Percentiles rank a stretch among this genome's conserved stretches.
phyloP scores from a whole-genome alignment of 1,139 yeast species.

The Geotrichum carabidarum region DNA sequence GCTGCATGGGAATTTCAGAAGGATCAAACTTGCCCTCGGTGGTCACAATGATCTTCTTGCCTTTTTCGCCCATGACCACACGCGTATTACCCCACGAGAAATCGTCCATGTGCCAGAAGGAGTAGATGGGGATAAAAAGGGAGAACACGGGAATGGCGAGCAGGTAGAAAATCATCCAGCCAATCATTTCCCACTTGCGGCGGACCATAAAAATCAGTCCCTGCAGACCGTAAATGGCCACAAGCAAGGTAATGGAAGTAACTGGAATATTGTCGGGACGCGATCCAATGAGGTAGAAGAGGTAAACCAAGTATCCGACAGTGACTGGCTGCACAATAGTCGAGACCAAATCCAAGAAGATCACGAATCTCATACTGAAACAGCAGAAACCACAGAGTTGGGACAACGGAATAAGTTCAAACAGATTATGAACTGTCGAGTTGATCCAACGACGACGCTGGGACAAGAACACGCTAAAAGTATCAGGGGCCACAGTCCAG shows the following conservation, averaged over 20 bases:
- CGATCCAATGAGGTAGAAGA: constrained; percentile 36
- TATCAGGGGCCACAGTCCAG: constrained; percentile 37
- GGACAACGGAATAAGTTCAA: constrained; percentile 34
- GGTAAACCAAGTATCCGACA: constrained; percentile 35
- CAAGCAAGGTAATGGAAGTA: constrained; percentile 37
- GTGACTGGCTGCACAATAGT: constrained; percentile 39
- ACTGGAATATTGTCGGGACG: constrained; percentile 34
- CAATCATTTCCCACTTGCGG: constrained; percentile 40
- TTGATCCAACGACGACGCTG: constrained; percentile 42
- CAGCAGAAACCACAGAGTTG: constrained; percentile 39
- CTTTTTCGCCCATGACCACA: constrained; percentile 40
- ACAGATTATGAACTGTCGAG: constrained; percentile 39
- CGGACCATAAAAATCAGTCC: constrained; percentile 36
- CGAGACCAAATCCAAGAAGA: constrained; percentile 37
- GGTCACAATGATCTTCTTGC: constrained; percentile 36
- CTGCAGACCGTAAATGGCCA: constrained; percentile 38
- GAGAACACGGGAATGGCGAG: constrained; percentile 39
- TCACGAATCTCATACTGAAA: constrained; percentile 38
- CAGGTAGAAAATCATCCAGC: constrained; percentile 40
- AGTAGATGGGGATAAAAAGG: constrained; percentile 37
- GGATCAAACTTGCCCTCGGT: constrained; percentile 40
- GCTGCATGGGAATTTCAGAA: constrained; percentile 38
- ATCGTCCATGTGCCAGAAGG: constrained; percentile 41
- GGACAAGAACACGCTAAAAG: constrained; percentile 35
- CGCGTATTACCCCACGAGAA: constrained; percentile 44